Evolutionary conservation across 495 filamentous ascomycete species (phyloP).

Genomic region (Bacidia gigantensis): DNA sequence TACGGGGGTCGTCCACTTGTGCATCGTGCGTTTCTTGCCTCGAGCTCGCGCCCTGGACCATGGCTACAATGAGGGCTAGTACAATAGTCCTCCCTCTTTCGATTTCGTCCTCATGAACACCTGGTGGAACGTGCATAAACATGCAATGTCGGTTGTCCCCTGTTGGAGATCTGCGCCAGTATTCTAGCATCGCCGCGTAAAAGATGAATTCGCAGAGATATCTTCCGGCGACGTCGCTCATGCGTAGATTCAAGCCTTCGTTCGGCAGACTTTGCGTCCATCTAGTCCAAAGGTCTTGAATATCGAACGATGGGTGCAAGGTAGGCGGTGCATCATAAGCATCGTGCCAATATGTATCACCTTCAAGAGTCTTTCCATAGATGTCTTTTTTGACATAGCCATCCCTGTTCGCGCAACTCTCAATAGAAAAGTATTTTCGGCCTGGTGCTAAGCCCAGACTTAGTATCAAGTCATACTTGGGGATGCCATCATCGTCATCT

Average conservation of each 20-base stretch:
- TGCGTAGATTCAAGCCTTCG: slow-evolving; percentile 40
- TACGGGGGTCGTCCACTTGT: too few relatives aligned
- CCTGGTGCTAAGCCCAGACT: slow-evolving; percentile 76
- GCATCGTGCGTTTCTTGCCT: neutral
- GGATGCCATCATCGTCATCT: slow-evolving; percentile 20
- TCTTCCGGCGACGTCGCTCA: slow-evolving; percentile 63
- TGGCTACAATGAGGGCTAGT: slow-evolving; percentile 52
- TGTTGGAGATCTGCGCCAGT: slow-evolving; percentile 13
- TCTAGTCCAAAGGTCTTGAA: slow-evolving; percentile 38
- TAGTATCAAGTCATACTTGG: slow-evolving; percentile 49
- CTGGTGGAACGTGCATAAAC: slow-evolving; percentile 69
- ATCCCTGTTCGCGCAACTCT: slow-evolving; percentile 57
- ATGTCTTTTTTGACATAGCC: slow-evolving; percentile 61
- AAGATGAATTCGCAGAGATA: slow-evolving; percentile 84
- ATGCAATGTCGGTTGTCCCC: slow-evolving; percentile 35
- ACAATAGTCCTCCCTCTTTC: slow-evolving; percentile 47
- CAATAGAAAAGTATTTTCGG: slow-evolving; percentile 52
- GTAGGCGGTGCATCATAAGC: slow-evolving; percentile 24
- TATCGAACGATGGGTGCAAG: slow-evolving; percentile 36
- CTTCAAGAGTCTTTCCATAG: slow-evolving; percentile 42
- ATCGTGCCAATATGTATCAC: slow-evolving; percentile 33
- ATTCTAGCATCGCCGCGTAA: slow-evolving; percentile 48
- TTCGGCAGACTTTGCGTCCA: slow-evolving; percentile 34
- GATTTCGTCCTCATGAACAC: slow-evolving; percentile 40
- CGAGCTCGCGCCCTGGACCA: slow-evolving; percentile 38